These are phyloP conservation scores for Detonula confervacea DNA, from an alignment of 352 stramenopile species.

Conservation along the genomic window DNA sequence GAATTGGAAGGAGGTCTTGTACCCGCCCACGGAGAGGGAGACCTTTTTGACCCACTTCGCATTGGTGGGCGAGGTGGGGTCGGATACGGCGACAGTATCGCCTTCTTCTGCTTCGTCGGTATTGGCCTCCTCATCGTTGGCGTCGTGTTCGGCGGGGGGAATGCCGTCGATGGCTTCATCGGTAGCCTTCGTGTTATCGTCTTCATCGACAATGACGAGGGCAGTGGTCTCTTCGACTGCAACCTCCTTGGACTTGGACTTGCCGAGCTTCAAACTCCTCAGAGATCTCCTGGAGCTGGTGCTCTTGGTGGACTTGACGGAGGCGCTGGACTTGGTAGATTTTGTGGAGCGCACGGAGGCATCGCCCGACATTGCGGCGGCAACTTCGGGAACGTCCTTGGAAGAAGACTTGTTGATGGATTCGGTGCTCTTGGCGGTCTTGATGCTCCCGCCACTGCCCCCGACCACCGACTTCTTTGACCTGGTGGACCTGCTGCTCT, in stretches of 20 bases:
- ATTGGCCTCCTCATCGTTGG: too few species aligned
- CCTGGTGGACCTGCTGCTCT: constrained; percentile 14
- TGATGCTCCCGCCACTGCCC: too few species aligned
- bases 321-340: constrained; percentile 14
- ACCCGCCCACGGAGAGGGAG: constrained; percentile 49
- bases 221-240: not conserved
- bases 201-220: not conserved
- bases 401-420: not conserved
- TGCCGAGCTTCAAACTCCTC: not conserved
- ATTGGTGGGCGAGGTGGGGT: too few species aligned
- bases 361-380: not conserved
- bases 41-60: constrained; percentile 56
- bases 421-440: too few species aligned
- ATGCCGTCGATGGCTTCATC: not conserved
- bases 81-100: too few species aligned
- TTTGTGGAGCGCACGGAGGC: not conserved
- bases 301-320: too few species aligned
- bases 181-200: not conserved
- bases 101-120: too few species aligned
- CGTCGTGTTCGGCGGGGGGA: not conserved
- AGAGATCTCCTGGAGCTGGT: not conserved
- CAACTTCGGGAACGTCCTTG: not conserved
- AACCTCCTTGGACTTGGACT: not conserved
- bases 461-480: too few species aligned
- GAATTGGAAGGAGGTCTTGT: constrained; percentile 57